Evolutionary conservation across 2,329 filamentous ascomycete species (phyloP).

Genomic region (Penicillium sp.): DNA sequence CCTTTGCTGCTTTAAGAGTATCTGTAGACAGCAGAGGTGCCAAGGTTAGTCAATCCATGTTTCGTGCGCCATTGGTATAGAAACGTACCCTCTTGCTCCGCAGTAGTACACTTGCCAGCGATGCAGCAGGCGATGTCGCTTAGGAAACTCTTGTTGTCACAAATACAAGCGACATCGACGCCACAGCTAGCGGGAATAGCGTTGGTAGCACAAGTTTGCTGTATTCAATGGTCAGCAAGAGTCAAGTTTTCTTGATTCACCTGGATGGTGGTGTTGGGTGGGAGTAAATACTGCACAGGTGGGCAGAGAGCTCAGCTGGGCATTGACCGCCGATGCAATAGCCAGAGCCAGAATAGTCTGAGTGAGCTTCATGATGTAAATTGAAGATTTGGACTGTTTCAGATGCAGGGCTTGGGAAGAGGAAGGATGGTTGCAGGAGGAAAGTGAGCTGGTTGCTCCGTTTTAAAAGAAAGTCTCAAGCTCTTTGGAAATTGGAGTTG

Average conservation of each 20-base stretch:
- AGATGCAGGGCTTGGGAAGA: background rate
- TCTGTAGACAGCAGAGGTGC: constrained; percentile 19
- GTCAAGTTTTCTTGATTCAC: background rate
- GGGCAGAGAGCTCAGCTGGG: constrained; percentile 45
- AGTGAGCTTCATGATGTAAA: constrained; percentile 50
- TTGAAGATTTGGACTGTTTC: constrained; percentile 2
- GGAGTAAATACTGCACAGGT: constrained; percentile 51
- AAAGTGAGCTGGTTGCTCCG: background rate
- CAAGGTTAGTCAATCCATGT: background rate
- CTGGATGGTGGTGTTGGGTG: background rate
- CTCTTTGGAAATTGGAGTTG: background rate
- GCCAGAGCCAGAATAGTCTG: constrained; percentile 55
- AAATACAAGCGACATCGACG: constrained; percentile 53
- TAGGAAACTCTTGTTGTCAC: constrained; percentile 48
- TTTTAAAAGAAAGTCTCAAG: background rate
- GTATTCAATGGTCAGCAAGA: background rate
- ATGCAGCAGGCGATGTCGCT: constrained; percentile 54
- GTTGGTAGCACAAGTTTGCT: constrained; percentile 44
- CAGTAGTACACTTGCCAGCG: constrained; percentile 39
- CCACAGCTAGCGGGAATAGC: constrained; percentile 42
- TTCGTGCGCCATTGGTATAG: background rate
- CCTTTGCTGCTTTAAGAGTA: constrained; percentile 36
- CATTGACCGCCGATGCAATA: constrained; percentile 16
- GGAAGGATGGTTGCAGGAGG: background rate
- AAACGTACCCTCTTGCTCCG: constrained; percentile 44